phyloP scores from a whole-genome alignment of 495 filamentous ascomycete genomes.

The Hamigera avellanea region DNA sequence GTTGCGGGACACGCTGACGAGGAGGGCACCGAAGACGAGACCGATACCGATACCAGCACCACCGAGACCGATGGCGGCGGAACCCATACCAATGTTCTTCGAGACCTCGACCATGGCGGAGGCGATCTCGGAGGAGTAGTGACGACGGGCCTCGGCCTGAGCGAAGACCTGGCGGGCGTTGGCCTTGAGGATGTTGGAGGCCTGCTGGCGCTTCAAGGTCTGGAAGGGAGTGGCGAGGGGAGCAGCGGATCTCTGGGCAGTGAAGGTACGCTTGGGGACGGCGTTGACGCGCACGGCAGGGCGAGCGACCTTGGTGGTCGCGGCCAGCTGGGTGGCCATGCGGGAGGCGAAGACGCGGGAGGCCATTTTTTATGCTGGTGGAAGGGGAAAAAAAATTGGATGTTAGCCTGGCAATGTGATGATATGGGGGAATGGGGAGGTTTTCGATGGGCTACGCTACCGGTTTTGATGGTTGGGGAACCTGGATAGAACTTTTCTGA shows the following conservation, averaged over 20 bases:
- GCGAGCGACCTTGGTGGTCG: constrained; percentile 57
- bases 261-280: constrained; percentile 60
- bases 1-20: constrained; percentile 79
- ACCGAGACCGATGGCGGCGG: constrained; percentile 77
- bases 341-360: constrained; percentile 59
- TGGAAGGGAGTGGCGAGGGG: constrained; percentile 22
- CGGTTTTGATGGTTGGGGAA: constrained; percentile 1
- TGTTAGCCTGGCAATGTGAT: no score
- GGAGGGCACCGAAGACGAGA: constrained; percentile 78
- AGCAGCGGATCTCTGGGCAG: constrained; percentile 19
- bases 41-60: constrained; percentile 91
- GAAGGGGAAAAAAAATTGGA: constrained; percentile 16
- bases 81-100: constrained; percentile 79
- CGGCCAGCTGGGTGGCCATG: constrained; percentile 66
- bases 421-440: constrained; percentile 1
- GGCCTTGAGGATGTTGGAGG: constrained; percentile 45
- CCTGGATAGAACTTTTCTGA: constrained; percentile 27
- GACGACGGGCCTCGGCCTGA: constrained; percentile 45
- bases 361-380: constrained; percentile 55
- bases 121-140: constrained; percentile 74
- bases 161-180: constrained; percentile 54
- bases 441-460: constrained; percentile 10
- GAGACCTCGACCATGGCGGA: constrained; percentile 77
- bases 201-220: constrained; percentile 59
- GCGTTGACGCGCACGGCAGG: constrained; percentile 50